phyloP scores from a whole-genome alignment of 495 filamentous ascomycete genomes.

The Aspergillus homomorphus region DNA sequence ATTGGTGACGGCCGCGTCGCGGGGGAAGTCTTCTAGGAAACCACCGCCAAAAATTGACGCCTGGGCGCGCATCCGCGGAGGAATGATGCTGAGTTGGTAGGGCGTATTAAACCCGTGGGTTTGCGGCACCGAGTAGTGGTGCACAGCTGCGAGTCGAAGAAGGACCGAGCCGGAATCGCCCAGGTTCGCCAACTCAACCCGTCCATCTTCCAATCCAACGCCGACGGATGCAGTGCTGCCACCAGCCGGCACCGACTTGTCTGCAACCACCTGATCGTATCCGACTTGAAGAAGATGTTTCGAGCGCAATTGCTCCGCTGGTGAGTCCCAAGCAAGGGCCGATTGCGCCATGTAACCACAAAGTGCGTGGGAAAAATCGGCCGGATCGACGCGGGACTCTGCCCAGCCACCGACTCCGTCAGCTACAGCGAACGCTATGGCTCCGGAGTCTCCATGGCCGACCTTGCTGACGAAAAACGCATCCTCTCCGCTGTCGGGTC shows the following conservation, averaged over 20 bases:
- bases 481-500: constrained; percentile 87
- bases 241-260: constrained; percentile 70
- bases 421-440: constrained; percentile 76
- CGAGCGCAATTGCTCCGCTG: constrained; percentile 53
- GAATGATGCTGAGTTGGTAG: constrained; percentile 88
- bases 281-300: constrained; percentile 73
- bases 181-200: constrained; percentile 85
- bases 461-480: constrained; percentile 87
- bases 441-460: constrained; percentile 48
- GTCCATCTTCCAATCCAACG: constrained; percentile 64
- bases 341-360: constrained; percentile 84
- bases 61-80: constrained; percentile 70
- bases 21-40: constrained; percentile 74
- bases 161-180: constrained; percentile 96
- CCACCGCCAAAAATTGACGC: constrained; percentile 77
- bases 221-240: constrained; percentile 89
- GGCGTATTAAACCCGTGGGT: constrained; percentile 98
- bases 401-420: constrained; percentile 96
- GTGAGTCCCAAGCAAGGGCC: constrained; percentile 50
- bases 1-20: constrained; percentile 75
- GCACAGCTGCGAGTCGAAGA: constrained; percentile 76
- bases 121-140: constrained; percentile 77
- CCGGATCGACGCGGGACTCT: constrained; percentile 85
- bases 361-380: constrained; percentile 92
- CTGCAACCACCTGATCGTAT: constrained; percentile 74